phyloP scores from a whole-genome alignment of 768 basidiomycete species.

The Tricholoma furcatifolium region DNA sequence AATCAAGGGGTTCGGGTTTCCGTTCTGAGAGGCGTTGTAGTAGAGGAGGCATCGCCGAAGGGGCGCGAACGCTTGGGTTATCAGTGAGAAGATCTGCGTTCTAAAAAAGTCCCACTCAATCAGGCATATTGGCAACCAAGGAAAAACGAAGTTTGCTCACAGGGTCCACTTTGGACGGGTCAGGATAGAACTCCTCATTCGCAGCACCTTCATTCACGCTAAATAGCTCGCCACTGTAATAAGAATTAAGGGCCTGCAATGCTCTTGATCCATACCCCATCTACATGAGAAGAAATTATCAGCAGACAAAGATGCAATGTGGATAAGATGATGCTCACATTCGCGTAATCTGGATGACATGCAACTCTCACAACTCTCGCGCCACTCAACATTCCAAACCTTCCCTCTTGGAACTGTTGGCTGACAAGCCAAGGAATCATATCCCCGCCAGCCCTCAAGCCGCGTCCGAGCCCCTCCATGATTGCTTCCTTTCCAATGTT shows the following conservation, averaged over 20 bases:
- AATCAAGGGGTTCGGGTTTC: constrained; percentile 88
- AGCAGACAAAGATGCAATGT: constrained; percentile 4
- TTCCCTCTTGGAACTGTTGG: constrained; percentile 94
- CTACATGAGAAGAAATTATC: constrained; percentile 33
- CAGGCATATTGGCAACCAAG: not conserved
- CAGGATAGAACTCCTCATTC: constrained; percentile 58
- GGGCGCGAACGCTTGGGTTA: constrained; percentile 67
- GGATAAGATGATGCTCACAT: constrained; percentile 46
- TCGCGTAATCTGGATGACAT: constrained; percentile 93
- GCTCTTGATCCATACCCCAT: constrained; percentile 98
- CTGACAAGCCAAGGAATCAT: constrained; percentile 97
- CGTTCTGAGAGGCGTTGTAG: constrained; percentile 88
- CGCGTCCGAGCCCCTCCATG: constrained; percentile 81
- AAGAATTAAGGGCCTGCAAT: constrained; percentile 80
- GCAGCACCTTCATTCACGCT: constrained; percentile 71
- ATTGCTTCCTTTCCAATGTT: constrained; percentile 84
- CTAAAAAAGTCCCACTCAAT: constrained; percentile 17
- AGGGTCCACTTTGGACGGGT: constrained; percentile 47
- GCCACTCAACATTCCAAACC: constrained; percentile 89
- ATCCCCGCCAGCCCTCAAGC: constrained; percentile 87
- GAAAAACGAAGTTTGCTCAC: constrained; percentile 25
- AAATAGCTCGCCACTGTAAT: constrained; percentile 92
- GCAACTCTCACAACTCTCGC: constrained; percentile 92
- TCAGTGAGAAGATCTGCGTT: constrained; percentile 68
- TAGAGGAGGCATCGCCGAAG: constrained; percentile 85